phyloP scores from a whole-genome alignment of 2,329 filamentous ascomycete species.

The Fusarium zealandicum region DNA sequence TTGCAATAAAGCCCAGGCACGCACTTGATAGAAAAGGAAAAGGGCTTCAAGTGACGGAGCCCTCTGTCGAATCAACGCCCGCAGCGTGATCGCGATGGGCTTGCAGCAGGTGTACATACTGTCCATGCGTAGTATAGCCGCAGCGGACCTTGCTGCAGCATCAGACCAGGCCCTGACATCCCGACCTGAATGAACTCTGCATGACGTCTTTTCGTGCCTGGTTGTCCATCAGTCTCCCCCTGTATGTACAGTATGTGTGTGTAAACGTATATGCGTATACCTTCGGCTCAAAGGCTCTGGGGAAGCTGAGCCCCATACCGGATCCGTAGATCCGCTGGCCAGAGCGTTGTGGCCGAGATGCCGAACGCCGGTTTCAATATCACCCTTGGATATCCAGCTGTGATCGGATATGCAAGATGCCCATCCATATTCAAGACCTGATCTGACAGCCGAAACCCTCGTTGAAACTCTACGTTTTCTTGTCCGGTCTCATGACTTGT shows the following conservation, averaged over 20 bases:
- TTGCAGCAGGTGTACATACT: slow-evolving; percentile 3
- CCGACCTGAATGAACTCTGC: slow-evolving; percentile 2
- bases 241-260: no score
- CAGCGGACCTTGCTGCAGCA: slow-evolving; percentile 4
- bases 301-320: not conserved
- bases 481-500: no score
- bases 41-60: not conserved
- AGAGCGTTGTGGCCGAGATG: slow-evolving; percentile 49
- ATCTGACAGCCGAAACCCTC: no score
- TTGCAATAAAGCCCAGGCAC: no score
- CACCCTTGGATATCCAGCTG: no score
- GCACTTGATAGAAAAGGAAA: not conserved
- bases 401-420: no score
- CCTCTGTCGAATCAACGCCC: slow-evolving; percentile 14
- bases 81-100: slow-evolving; percentile 24
- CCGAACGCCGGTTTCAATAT: slow-evolving; percentile 42
- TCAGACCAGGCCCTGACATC: slow-evolving; percentile 1
- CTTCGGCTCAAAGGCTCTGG: slow-evolving; percentile 38
- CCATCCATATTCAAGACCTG: no score
- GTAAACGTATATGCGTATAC: not conserved
- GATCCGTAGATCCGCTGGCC: not conserved
- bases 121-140: not conserved
- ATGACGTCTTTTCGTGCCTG: slow-evolving; percentile 28
- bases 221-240: no score
- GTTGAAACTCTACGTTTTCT: no score